Evolutionary conservation across 2,329 filamentous ascomycete species (phyloP).

Genomic region (Trichophyton benhamiae): DNA sequence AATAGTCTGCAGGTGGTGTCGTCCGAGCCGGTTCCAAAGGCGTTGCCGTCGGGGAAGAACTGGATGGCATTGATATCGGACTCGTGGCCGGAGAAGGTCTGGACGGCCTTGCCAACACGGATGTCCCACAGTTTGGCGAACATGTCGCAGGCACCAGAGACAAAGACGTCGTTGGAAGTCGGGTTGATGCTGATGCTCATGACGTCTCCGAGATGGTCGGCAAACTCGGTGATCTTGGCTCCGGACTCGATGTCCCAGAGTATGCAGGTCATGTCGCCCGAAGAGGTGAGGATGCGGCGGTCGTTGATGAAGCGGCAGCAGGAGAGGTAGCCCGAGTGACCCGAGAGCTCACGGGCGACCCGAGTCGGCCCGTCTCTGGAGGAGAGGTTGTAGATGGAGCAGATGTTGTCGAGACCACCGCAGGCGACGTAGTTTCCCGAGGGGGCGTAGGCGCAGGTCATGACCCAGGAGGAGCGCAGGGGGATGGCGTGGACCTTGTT

Average conservation of each 20-base stretch:
- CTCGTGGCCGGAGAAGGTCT: slow-evolving; percentile 96
- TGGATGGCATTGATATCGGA: slow-evolving; percentile 99
- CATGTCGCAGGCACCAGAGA: slow-evolving; percentile 96
- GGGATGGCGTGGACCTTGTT: slow-evolving; percentile 99
- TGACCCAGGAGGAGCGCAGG: slow-evolving; percentile 95
- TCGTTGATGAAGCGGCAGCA: slow-evolving; percentile 99
- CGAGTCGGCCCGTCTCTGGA: slow-evolving; percentile 94
- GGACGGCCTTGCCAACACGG: slow-evolving; percentile 90
- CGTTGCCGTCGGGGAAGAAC: slow-evolving; percentile 98
- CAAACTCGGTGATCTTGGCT: slow-evolving; percentile 93
- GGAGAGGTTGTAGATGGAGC: slow-evolving; percentile 98
- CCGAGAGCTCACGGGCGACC: slow-evolving; percentile 87
- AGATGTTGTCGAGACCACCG: slow-evolving; percentile 97
- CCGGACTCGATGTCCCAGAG: slow-evolving; percentile 99
- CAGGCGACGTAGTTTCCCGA: slow-evolving; percentile 98
- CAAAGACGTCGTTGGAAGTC: slow-evolving; percentile 97
- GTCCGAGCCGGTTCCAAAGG: slow-evolving; percentile 94
- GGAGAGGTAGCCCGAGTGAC: slow-evolving; percentile 91
- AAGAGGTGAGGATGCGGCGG: slow-evolving; percentile 91
- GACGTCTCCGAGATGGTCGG: slow-evolving; percentile 94
- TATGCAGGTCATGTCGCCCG: slow-evolving; percentile 99
- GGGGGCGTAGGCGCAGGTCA: slow-evolving; percentile 98
- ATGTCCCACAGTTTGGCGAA: slow-evolving; percentile 99
- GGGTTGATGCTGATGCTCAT: slow-evolving; percentile 99
- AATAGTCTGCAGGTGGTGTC: slow-evolving; percentile 96